Evolutionary conservation across 2,329 filamentous ascomycete genomes (phyloP).

Genomic region (Ophiostoma perfectum): DNA sequence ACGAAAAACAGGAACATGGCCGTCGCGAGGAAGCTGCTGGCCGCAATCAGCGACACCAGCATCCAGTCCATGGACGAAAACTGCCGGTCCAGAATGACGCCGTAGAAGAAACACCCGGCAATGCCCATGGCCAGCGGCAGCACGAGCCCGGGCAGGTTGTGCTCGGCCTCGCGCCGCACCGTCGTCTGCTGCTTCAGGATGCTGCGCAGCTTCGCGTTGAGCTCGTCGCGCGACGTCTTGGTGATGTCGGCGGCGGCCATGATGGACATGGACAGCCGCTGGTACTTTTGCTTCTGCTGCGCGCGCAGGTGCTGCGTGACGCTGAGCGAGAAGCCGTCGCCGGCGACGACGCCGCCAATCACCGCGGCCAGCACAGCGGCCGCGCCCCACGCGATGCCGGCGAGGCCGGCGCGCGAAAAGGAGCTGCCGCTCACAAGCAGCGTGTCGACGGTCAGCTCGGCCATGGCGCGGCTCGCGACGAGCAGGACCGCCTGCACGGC

Average conservation of each 20-base stretch:
- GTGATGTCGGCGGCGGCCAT: not conserved
- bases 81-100: conserved; percentile 29
- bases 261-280: conserved; percentile 15
- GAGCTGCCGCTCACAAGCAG: not conserved
- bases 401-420: conserved; percentile 1
- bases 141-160: conserved; percentile 33
- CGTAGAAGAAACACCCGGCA: conserved; percentile 33
- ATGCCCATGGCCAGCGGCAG: conserved; percentile 32
- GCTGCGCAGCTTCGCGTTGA: conserved; percentile 6
- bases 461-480: conserved; percentile 11
- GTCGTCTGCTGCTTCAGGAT: not conserved
- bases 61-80: conserved; percentile 27
- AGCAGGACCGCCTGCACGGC: conserved; percentile 14
- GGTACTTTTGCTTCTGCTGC: conserved; percentile 24
- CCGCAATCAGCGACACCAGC: conserved; percentile 28
- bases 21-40: conserved; percentile 32
- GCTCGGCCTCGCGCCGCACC: conserved; percentile 32
- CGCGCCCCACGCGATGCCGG: not conserved
- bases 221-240: not conserved
- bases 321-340: conserved; percentile 31
- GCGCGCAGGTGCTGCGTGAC: conserved; percentile 29
- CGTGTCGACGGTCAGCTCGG: conserved; percentile 9
- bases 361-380: conserved; percentile 25
- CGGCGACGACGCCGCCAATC: conserved; percentile 29
- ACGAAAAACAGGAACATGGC: conserved; percentile 31